phyloP scores from a whole-genome alignment of 129 eudicot species.

The Apium graveolens region DNA sequence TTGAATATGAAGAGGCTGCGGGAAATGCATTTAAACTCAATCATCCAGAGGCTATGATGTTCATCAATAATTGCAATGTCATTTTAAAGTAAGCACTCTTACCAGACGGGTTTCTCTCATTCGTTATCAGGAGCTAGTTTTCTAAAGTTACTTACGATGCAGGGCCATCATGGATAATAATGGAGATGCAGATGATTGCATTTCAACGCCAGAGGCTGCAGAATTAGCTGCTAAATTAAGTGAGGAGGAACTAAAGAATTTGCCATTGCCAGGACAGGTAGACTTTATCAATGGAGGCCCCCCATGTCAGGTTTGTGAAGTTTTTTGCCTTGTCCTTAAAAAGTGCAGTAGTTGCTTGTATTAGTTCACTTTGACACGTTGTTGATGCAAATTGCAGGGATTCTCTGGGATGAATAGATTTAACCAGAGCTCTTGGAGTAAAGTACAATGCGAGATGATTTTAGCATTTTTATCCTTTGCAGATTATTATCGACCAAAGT shows the following conservation, averaged over 20 bases:
- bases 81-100: constrained; percentile 34
- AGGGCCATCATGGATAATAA: constrained; percentile 55
- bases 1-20: constrained; percentile 58
- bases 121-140: neutral
- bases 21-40: constrained; percentile 59
- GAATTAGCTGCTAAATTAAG: constrained; percentile 15
- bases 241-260: constrained; percentile 12
- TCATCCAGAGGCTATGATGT: constrained; percentile 42
- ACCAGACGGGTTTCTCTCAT: neutral
- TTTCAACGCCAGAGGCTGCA: constrained; percentile 17
- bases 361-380: neutral
- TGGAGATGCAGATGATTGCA: constrained; percentile 36
- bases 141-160: neutral
- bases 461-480: constrained; percentile 58
- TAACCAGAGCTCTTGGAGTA: constrained; percentile 62
- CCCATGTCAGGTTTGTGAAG: constrained; percentile 31
- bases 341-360: neutral
- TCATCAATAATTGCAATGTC: constrained; percentile 57
- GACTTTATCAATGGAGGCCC: constrained; percentile 40
- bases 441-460: constrained; percentile 77
- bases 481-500: constrained; percentile 56
- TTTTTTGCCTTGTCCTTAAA: neutral
- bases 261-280: constrained; percentile 34
- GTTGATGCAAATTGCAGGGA: constrained; percentile 35
- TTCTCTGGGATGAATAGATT: constrained; percentile 71